Conservation (phyloP, 805 yeast genomes). For the Yamadazyma scolyti region DNA sequence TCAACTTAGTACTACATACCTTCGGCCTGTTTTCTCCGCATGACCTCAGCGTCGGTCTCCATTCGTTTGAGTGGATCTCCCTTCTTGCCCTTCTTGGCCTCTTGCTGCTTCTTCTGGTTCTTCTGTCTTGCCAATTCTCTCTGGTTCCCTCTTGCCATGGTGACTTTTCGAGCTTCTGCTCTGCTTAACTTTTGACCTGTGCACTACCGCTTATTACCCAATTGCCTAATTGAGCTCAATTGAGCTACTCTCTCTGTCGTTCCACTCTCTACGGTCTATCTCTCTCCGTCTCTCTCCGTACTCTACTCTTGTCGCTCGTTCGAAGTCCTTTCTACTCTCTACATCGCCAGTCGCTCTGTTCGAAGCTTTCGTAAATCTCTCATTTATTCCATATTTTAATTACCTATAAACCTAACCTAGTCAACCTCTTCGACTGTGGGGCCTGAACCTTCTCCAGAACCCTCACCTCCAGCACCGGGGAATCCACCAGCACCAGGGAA, state of each 20-base stretch:
- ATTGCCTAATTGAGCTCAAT: too few species aligned
- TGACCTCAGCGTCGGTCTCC: constrained; percentile 86
- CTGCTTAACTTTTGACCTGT: not conserved
- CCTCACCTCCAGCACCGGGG: constrained; percentile 16
- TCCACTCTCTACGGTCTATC: too few species aligned
- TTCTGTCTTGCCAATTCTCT: constrained; percentile 91
- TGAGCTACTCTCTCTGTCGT: too few species aligned
- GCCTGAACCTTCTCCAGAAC: constrained; percentile 15
- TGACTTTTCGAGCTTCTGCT: constrained; percentile 1
- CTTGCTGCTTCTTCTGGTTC: constrained; percentile 76
- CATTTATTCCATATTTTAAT: not conserved
- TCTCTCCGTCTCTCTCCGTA: too few species aligned
- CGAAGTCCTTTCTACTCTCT: constrained; percentile 22
- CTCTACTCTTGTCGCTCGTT: constrained; percentile 22
- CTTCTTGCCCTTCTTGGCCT: constrained; percentile 52
- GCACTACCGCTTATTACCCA: too few species aligned
- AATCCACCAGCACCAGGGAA: constrained; percentile 22
- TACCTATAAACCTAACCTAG: not conserved
- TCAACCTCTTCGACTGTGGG: constrained; percentile 2
- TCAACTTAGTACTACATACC: constrained; percentile 45
- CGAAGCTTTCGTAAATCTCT: constrained; percentile 10
- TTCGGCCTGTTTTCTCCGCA: constrained; percentile 83
- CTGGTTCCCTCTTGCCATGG: constrained; percentile 95
- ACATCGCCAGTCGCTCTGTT: constrained; percentile 14
- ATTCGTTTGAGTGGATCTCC: constrained; percentile 86